phyloP scores from a whole-genome alignment of 495 filamentous ascomycete genomes.

The Filosporella fistucella region DNA sequence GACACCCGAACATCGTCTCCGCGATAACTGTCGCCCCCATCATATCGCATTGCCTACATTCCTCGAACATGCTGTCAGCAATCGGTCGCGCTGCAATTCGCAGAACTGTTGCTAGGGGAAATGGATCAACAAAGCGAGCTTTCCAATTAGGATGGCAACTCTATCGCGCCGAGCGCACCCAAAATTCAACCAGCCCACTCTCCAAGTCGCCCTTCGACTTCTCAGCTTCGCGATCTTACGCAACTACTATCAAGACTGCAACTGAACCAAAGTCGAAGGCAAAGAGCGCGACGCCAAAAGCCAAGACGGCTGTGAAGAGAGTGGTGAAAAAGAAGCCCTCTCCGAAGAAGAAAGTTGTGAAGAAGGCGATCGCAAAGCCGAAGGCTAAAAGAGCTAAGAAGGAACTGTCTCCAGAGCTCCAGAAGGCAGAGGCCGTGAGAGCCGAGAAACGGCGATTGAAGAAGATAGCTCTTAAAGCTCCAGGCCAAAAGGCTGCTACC shows the following conservation, averaged over 20 bases:
- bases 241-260: conserved; percentile 12
- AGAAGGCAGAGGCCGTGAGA: background rate
- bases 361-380: conserved; percentile 10
- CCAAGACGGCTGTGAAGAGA: conserved; percentile 5
- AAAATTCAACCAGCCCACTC: background rate
- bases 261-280: conserved; percentile 7
- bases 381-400: background rate
- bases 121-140: conserved; percentile 19
- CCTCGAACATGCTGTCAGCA: conserved; percentile 30
- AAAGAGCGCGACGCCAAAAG: conserved; percentile 13
- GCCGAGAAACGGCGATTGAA: conserved; percentile 2
- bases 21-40: too few relatives aligned
- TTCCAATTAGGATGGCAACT: conserved; percentile 13
- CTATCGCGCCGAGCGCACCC: background rate
- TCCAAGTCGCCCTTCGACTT: conserved; percentile 4
- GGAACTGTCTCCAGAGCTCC: background rate
- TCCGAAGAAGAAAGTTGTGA: conserved; percentile 7
- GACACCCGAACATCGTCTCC: too few relatives aligned
- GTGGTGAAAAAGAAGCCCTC: conserved; percentile 11
- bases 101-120: conserved; percentile 21
- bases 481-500: background rate
- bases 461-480: conserved; percentile 4
- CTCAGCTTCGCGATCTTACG: background rate
- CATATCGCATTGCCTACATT: background rate
- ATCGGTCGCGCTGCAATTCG: conserved; percentile 30